Percentiles rank a stretch among this genome's conserved stretches.
phyloP scores from a whole-genome alignment of 1,284 basidiomycete genomes.

The Ustilago tritici region DNA sequence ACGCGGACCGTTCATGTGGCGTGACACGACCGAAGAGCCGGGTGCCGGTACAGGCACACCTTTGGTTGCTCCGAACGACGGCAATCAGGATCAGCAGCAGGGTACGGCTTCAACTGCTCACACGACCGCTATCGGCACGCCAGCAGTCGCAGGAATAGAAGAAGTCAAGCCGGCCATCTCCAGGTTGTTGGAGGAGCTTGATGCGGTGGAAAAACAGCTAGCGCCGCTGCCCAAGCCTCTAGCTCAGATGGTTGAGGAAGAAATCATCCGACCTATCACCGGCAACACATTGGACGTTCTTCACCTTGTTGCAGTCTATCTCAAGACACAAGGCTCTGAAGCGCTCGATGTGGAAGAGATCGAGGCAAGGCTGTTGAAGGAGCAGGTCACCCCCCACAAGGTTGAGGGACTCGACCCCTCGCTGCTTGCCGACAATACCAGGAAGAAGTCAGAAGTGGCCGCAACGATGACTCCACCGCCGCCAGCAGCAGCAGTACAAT shows the following conservation, averaged over 20 bases:
- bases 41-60: constrained; percentile 21
- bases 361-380: constrained; percentile 25
- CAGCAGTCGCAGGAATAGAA: constrained; percentile 10
- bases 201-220: constrained; percentile 22
- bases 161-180: constrained; percentile 16
- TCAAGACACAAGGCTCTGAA: constrained; percentile 17
- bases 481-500: background rate
- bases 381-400: constrained; percentile 22
- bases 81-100: constrained; percentile 1
- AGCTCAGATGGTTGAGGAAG: constrained; percentile 42
- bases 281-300: constrained; percentile 40
- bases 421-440: background rate
- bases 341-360: constrained; percentile 19
- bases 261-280: constrained; percentile 39
- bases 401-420: constrained; percentile 13
- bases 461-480: background rate
- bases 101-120: background rate
- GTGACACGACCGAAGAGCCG: constrained; percentile 37
- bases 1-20: constrained; percentile 49
- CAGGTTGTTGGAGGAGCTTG: constrained; percentile 12
- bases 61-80: constrained; percentile 2
- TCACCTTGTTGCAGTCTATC: constrained; percentile 32
- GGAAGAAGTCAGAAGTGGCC: background rate
- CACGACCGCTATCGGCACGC: constrained; percentile 16
- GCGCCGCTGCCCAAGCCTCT: constrained; percentile 21